These are phyloP conservation scores for Cordyceps tenuipes DNA, from an alignment of 2,329 filamentous ascomycete genomes.

Conservation along the genomic window DNA sequence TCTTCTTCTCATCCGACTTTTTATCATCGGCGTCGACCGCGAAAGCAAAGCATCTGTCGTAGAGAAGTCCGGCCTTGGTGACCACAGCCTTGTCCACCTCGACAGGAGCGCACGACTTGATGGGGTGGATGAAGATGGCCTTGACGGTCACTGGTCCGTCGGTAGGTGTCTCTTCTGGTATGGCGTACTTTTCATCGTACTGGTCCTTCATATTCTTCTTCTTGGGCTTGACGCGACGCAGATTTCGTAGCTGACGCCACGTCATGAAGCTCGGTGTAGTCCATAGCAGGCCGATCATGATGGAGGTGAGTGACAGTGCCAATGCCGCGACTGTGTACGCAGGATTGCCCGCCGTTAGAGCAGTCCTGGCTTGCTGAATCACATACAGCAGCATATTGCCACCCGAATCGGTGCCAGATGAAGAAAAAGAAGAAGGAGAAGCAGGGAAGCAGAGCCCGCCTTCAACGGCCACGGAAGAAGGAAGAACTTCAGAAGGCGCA, in stretches of 20 bases:
- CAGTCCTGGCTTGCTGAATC: background rate
- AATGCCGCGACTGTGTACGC: background rate
- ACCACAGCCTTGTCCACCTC: constrained; percentile 18
- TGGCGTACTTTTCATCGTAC: constrained; percentile 14
- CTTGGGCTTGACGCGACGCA: constrained; percentile 16
- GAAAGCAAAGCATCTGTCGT: constrained; percentile 22
- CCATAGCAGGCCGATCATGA: background rate
- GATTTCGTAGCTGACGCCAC: constrained; percentile 3
- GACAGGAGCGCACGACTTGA: constrained; percentile 22
- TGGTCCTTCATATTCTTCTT: constrained; percentile 21
- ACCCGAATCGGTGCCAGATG: too few relatives aligned
- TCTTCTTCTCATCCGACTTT: constrained; percentile 8
- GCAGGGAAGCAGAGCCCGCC: too few relatives aligned
- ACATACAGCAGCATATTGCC: background rate
- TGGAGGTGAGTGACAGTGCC: background rate
- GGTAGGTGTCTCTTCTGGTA: background rate
- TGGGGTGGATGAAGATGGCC: constrained; percentile 21
- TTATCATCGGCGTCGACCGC: constrained; percentile 21
- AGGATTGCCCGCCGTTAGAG: background rate
- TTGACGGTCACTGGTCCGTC: constrained; percentile 17
- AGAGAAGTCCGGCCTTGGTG: constrained; percentile 19
- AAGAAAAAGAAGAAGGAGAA: too few relatives aligned
- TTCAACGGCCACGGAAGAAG: background rate
- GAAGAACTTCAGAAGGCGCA: background rate
- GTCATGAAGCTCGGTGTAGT: background rate